These are phyloP conservation scores for Blastobotrys peoriensis DNA, from an alignment of 805 yeast genomes.

Conservation along the genomic window DNA sequence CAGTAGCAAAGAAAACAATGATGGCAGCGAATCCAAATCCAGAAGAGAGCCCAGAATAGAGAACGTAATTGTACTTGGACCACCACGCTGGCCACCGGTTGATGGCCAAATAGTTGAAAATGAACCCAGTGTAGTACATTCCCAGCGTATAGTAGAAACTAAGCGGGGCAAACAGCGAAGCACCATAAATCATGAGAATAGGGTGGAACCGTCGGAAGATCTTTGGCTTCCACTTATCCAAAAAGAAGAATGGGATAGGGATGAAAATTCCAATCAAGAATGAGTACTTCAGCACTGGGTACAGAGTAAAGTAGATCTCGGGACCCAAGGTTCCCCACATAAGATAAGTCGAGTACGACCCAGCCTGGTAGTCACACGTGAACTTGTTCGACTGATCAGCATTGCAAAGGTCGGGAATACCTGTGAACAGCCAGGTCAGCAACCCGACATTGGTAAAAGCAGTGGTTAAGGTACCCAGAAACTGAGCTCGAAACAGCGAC, in stretches of 20 bases:
- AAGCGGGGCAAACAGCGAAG: not conserved
- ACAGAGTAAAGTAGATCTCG: slow-evolving; percentile 35
- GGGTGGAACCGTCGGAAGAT: slow-evolving; percentile 24
- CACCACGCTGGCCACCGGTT: slow-evolving; percentile 43
- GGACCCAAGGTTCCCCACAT: slow-evolving; percentile 44
- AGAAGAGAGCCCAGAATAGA: slow-evolving; percentile 43
- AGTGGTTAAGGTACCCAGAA: slow-evolving; percentile 37
- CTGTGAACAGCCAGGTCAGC: slow-evolving; percentile 29
- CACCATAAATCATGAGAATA: not conserved
- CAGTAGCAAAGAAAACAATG: slow-evolving; percentile 38
- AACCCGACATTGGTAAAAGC: slow-evolving; percentile 27
- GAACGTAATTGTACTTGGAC: slow-evolving; percentile 46
- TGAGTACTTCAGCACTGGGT: slow-evolving; percentile 20
- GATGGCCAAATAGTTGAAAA: slow-evolving; percentile 42
- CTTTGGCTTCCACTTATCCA: slow-evolving; percentile 12
- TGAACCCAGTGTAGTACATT: slow-evolving; percentile 36
- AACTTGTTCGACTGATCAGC: slow-evolving; percentile 28
- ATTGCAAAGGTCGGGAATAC: slow-evolving; percentile 26
- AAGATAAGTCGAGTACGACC: slow-evolving; percentile 47
- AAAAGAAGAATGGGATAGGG: slow-evolving; percentile 7
- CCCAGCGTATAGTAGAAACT: slow-evolving; percentile 23
- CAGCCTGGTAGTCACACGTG: slow-evolving; percentile 32
- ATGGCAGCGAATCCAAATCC: slow-evolving; percentile 46
- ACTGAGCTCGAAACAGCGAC: slow-evolving; percentile 20
- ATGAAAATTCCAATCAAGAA: slow-evolving; percentile 17